Evolutionary conservation across 2,329 filamentous ascomycete species (phyloP).

Genomic region (Aspergillus sp.): DNA sequence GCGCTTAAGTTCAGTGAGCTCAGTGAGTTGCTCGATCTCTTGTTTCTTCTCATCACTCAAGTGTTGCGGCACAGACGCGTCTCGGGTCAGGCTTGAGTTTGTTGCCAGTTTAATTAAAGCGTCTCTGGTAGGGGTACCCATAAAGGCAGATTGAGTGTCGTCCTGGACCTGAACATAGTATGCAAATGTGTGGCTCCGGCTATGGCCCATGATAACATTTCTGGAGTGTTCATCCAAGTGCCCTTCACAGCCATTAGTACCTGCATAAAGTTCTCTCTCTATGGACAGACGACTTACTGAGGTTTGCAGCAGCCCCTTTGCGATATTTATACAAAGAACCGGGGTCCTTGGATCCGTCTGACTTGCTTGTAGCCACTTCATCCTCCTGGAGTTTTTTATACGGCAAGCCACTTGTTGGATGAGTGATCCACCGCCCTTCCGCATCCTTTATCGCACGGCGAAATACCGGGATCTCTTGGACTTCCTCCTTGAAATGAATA

Average conservation of each 20-base stretch:
- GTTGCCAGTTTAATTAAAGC: slow-evolving; percentile 9
- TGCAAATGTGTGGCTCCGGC: slow-evolving; percentile 4
- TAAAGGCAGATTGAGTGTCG: slow-evolving; percentile 12
- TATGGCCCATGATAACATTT: slow-evolving; percentile 15
- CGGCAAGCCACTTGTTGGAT: slow-evolving; percentile 8
- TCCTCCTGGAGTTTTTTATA: slow-evolving; percentile 12
- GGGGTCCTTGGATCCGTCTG: slow-evolving; percentile 11
- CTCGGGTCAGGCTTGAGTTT: slow-evolving; percentile 10
- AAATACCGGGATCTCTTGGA: slow-evolving; percentile 18
- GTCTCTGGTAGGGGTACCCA: slow-evolving; percentile 10
- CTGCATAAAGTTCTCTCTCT: neutral
- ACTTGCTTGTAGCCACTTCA: slow-evolving; percentile 10
- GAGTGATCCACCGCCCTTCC: slow-evolving; percentile 8
- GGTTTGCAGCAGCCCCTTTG: slow-evolving; percentile 17
- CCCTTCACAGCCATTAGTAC: slow-evolving; percentile 6
- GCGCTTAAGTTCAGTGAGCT: slow-evolving; percentile 5
- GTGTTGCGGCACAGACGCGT: slow-evolving; percentile 10
- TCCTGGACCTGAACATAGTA: slow-evolving; percentile 10
- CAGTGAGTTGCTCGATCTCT: slow-evolving; percentile 4
- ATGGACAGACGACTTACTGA: slow-evolving; percentile 7
- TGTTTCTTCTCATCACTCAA: slow-evolving; percentile 6
- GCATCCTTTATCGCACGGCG: slow-evolving; percentile 8
- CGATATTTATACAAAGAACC: slow-evolving; percentile 21
- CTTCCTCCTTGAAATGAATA: slow-evolving; percentile 20
- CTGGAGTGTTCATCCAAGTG: slow-evolving; percentile 12